Conservation (phyloP, 352 stramenopile species). For the Phytopythium oedochilum region DNA sequence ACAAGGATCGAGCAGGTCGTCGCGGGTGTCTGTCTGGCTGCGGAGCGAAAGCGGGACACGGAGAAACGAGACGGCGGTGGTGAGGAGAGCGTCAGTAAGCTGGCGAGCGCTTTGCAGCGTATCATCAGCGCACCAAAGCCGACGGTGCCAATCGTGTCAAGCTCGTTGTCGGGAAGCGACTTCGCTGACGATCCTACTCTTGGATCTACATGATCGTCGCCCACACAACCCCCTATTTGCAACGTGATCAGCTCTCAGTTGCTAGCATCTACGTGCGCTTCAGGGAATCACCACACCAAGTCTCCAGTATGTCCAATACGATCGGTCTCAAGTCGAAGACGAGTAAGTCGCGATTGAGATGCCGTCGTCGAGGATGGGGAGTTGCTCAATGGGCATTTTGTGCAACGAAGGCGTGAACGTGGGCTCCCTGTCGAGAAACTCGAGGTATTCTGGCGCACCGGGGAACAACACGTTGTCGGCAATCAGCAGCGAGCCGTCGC, state of each 20-base stretch:
- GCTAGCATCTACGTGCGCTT: not conserved
- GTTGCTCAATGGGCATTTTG: slow-evolving; percentile 6
- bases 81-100: not conserved
- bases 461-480: slow-evolving; percentile 46
- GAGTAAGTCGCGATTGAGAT: slow-evolving; percentile 11
- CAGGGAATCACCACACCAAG: no score
- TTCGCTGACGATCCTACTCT: not conserved
- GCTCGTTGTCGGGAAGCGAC: not conserved
- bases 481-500: slow-evolving; percentile 27
- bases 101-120: slow-evolving; percentile 17
- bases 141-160: not conserved
- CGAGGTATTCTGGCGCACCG: slow-evolving; percentile 38
- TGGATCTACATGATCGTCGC: not conserved
- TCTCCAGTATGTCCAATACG: no score
- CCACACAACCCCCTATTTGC: no score
- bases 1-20: slow-evolving; percentile 31
- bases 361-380: slow-evolving; percentile 10
- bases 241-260: not conserved
- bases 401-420: slow-evolving; percentile 22
- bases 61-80: slow-evolving; percentile 1
- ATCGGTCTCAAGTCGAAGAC: not conserved
- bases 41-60: not conserved
- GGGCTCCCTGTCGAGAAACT: slow-evolving; percentile 32
- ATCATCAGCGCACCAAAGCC: slow-evolving; percentile 37
- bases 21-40: slow-evolving; percentile 6